Base-by-base conservation (phyloP, 495 filamentous ascomycete genomes). In the Usnea hakonensis region DNA sequence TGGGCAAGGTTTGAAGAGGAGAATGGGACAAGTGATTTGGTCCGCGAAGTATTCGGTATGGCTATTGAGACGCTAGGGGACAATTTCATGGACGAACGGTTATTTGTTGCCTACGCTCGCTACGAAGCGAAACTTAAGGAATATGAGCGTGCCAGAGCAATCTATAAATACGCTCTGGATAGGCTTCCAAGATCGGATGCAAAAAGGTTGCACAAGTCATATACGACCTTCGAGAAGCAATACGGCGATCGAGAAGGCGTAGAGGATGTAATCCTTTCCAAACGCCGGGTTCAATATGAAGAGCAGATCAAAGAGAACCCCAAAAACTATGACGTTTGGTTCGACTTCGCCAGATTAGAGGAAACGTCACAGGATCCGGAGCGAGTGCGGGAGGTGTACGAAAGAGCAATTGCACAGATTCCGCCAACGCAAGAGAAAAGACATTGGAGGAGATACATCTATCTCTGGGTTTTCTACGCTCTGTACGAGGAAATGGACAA, bases 1-100 rank as follows among this genome's bases (percentile, higher is more conserved):
- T 98, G 94, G 94, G 87, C 94, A 65, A 85, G 90, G 46, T 98
- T 97, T 68, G 94, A 98, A 71, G 94, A 97, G 74, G 95, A 98
- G 69, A 88, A 83, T 67, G 94, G 94, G 6, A 95, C 91, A 0
- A 89, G 85, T 68, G 94, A 96, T 69, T 70, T 92, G 68, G 94
- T 98, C 8, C 83, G 94, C 44, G 92, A 97, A 64, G 94, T 97
- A 10, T 97, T 91, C 71, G 91, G 91, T 9, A 79, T 81, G 63
- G 95, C 94, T 16, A 86, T 97, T 38, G 92, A 97, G 68, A 88
- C 89, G 4, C 75, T 98, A 26, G 94, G 94, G 1, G 93, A 97
- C 62, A 90, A 97, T 55, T 96, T 96, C 66, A 93, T 96, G 79
- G 95, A 97, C 63, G 94, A 98, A 77, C 89, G 87, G 71, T 78